These are phyloP conservation scores for Phytophthora crassamura DNA, from an alignment of 352 stramenopile genomes.

Conservation along the genomic window DNA sequence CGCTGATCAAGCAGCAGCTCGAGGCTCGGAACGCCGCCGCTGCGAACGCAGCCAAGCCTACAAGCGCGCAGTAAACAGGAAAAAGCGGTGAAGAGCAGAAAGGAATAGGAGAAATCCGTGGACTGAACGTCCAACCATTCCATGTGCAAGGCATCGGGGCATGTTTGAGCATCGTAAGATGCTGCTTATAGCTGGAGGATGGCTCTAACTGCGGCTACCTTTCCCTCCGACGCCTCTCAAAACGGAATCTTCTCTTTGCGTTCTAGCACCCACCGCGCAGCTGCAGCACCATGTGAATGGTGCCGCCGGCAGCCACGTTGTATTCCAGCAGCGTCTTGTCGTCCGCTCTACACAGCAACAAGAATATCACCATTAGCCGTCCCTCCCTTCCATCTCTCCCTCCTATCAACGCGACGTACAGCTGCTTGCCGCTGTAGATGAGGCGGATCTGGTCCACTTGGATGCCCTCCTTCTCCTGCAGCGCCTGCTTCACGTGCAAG, in stretches of 20 bases:
- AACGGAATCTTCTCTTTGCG: neutral
- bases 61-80: constrained; percentile 28
- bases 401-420: constrained; percentile 53
- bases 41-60: constrained; percentile 28
- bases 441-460: constrained; percentile 91
- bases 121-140: neutral
- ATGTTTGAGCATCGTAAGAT: constrained; percentile 20
- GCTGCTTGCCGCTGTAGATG: constrained; percentile 98
- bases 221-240: constrained; percentile 6
- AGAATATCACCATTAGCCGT: constrained; percentile 1
- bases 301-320: constrained; percentile 96
- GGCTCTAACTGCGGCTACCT: constrained; percentile 34
- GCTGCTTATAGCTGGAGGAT: constrained; percentile 24
- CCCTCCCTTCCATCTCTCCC: too few species aligned
- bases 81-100: constrained; percentile 8
- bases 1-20: constrained; percentile 77
- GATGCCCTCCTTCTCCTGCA: constrained; percentile 99
- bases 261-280: constrained; percentile 92
- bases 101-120: constrained; percentile 2
- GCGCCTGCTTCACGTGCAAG: constrained; percentile 96
- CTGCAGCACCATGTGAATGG: constrained; percentile 99
- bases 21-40: constrained; percentile 26
- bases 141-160: constrained; percentile 8
- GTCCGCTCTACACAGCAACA: constrained; percentile 71
- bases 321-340: constrained; percentile 98